Evolutionary conservation across 148 eudicot species (phyloP).

Genomic region (Silene uniflora): DNA sequence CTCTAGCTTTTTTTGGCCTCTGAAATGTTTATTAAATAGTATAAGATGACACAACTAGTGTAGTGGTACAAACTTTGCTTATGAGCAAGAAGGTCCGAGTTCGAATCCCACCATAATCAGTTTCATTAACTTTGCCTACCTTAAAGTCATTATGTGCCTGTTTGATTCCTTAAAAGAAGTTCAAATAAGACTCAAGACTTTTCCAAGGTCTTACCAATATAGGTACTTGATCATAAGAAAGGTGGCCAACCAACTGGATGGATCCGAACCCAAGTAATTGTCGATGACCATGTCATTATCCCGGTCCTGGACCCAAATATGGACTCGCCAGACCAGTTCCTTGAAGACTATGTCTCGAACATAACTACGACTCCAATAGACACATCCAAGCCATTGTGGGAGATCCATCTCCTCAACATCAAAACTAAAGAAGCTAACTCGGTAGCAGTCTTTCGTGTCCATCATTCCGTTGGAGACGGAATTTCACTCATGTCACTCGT

Average conservation of each 20-base stretch:
- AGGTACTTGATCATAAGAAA: conserved; percentile 31
- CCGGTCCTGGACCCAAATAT: conserved; percentile 36
- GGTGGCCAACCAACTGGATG: conserved; percentile 30
- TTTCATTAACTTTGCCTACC: no score
- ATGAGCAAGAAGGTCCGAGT: no score
- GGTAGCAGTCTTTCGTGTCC: conserved; percentile 33
- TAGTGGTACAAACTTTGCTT: no score
- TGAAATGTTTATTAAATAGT: no score
- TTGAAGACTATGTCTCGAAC: conserved; percentile 46
- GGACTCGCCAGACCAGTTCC: conserved; percentile 41
- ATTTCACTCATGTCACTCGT: conserved; percentile 53
- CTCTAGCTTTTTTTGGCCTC: no score
- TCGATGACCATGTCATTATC: conserved; percentile 40
- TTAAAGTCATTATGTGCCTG: no score
- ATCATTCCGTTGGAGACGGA: conserved; percentile 77
- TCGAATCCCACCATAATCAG: no score
- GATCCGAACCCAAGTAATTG: conserved; percentile 35
- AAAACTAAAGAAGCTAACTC: conserved; percentile 44
- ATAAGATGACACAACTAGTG: no score
- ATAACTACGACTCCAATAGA: conserved; percentile 39
- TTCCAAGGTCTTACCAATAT: no score
- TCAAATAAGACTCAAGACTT: no score
- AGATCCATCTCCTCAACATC: conserved; percentile 55
- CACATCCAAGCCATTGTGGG: conserved; percentile 60
- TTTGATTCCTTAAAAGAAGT: no score